Evolutionary conservation across 148 eudicot species (phyloP).

Genomic region (Rhododendron ovatum): DNA sequence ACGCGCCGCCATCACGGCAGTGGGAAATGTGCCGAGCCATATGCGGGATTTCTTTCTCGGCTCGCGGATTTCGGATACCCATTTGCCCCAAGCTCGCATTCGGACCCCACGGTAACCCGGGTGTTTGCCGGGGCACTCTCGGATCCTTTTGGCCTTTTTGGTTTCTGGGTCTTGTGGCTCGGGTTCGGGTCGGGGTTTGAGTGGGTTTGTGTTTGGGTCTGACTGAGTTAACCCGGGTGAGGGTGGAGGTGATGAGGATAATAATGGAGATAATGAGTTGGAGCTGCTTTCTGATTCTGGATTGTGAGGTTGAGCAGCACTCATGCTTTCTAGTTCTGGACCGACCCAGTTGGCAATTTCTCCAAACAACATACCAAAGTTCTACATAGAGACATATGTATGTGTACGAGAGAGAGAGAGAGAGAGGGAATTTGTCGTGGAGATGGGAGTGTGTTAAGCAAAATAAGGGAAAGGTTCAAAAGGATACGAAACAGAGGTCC

Average conservation of each 20-base stretch:
- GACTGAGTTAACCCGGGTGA: constrained; percentile 6
- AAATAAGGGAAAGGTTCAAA: no score
- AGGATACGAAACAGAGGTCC: no score
- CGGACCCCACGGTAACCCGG: constrained; percentile 76
- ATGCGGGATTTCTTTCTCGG: constrained; percentile 77
- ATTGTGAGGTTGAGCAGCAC: background rate
- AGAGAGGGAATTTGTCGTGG: no score
- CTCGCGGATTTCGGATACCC: constrained; percentile 88
- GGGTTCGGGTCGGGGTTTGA: background rate
- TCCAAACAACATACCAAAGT: no score
- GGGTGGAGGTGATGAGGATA: background rate
- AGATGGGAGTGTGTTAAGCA: no score
- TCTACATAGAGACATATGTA: no score
- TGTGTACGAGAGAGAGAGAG: no score
- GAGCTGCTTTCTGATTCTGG: constrained; percentile 12
- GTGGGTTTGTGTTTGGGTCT: background rate
- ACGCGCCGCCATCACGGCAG: constrained; percentile 86
- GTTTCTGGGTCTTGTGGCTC: background rate
- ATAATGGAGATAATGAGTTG: background rate
- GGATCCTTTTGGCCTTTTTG: constrained; percentile 18
- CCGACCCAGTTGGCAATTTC: no score
- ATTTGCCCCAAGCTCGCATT: constrained; percentile 79
- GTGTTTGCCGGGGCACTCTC: constrained; percentile 24
- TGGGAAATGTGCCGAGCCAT: constrained; percentile 82
- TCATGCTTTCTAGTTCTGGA: background rate